Evolutionary conservation across 208 protist genomes (phyloP).

Genomic region (Phytomonas sp.): DNA sequence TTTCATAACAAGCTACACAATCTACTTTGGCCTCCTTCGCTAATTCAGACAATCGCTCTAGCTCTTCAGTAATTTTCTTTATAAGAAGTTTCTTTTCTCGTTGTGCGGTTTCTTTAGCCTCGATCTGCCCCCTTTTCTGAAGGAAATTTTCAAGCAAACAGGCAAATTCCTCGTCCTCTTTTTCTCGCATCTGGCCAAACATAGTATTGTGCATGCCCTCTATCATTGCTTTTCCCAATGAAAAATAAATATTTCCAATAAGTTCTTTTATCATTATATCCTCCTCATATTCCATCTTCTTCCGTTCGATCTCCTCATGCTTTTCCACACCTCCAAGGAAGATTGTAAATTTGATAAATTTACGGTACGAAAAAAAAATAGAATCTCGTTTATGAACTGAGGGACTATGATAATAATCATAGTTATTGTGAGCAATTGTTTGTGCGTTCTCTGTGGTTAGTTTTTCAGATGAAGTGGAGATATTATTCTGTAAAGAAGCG

Average conservation of each 20-base stretch:
- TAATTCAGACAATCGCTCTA: not conserved
- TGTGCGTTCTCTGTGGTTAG: not conserved
- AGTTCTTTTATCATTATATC: not conserved
- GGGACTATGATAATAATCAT: not conserved
- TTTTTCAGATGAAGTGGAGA: not conserved
- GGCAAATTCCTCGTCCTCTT: not conserved
- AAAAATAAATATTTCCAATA: not conserved
- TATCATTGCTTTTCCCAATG: not conserved
- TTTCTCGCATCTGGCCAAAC: not conserved
- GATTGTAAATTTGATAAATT: not conserved
- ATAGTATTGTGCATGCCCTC: not conserved
- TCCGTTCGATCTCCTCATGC: not conserved
- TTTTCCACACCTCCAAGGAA: not conserved
- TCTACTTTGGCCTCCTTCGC: not conserved
- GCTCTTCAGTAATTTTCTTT: not conserved
- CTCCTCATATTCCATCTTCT: not conserved
- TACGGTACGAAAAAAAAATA: not conserved
- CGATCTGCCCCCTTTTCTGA: not conserved
- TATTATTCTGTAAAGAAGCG: not conserved
- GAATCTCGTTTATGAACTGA: not conserved
- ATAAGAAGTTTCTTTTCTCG: not conserved
- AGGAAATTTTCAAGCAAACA: not conserved
- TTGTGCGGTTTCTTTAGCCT: not conserved
- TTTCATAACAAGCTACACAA: not conserved
- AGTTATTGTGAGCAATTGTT: not conserved